Base-by-base conservation (phyloP, 306 rosid species). In the Rosa multiflora region DNA sequence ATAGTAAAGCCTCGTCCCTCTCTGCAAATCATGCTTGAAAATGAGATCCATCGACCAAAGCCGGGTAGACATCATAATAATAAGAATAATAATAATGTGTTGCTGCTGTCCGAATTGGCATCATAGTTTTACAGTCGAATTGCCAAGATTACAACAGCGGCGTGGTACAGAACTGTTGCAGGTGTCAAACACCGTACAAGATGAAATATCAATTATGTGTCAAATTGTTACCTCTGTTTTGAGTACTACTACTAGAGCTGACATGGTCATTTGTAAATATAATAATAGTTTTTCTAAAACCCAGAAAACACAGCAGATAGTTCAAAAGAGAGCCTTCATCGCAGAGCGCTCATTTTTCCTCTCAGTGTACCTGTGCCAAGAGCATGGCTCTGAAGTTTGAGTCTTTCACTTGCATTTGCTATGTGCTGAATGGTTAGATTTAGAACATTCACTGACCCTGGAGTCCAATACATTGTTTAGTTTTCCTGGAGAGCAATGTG, bases 11-110 rank as follows among this genome's bases (percentile, higher is more conserved):
- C 26, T 82, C 88, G 13, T 42, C 78, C 39, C 79, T 86, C 55
- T 84, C 96, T 39, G 26, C 88, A 52, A 79, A 80, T 81, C 89
- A 77, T 62, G 56, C 85, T 55, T 87, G 67, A 72, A 35, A 51
- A 61, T 13, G 21, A 11, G 59, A 10, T 70, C 26, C 13, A 67
- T 70, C 53, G 58, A 12, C 21, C 58, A 26, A 47, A 69, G 73
- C 52, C 78, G 44, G 15, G 18, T n/a, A 78, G 26, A 47, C 17
- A 62, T 6, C 32, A 40, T 5, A 74, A 66, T 43, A 59, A 2
- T 13, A 56, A 81, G 1, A 29, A 81, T 70, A 49, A 69, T 13
- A 77, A 69, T 43, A 44, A 70, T 69, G 42, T 1, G 14, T 17
- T 43, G 68, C 73, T 46, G 42, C 63, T 73, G 56, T 4, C 44